These are phyloP conservation scores for Aspergillus conjunctus DNA, from an alignment of 495 filamentous ascomycete species.

Conservation along the genomic window DNA sequence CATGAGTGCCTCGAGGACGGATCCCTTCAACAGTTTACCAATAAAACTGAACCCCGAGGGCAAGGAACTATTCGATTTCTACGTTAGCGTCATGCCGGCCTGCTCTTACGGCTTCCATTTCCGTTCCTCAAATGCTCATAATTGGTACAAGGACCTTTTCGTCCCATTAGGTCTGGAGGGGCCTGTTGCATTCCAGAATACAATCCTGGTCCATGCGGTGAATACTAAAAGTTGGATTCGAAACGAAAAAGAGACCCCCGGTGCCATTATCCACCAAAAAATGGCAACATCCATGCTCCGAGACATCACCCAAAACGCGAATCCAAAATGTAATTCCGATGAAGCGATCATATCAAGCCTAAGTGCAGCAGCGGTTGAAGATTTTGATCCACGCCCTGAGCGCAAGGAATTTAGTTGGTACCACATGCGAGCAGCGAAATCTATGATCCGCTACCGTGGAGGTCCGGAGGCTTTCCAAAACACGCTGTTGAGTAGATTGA, in stretches of 20 bases:
- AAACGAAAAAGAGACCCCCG: conserved; percentile 32
- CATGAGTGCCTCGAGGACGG: conserved; percentile 40
- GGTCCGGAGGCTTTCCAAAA: conserved; percentile 41
- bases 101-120: conserved; percentile 42
- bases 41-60: conserved; percentile 34
- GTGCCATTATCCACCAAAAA: conserved; percentile 34
- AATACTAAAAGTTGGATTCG: conserved; percentile 44
- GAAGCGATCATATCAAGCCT: conserved; percentile 42
- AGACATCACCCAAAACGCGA: conserved; percentile 28
- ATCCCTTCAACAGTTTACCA: conserved; percentile 42
- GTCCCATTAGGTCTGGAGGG: conserved; percentile 45
- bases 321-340: conserved; percentile 39
- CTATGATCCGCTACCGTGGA: conserved; percentile 43
- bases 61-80: conserved; percentile 42
- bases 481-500: conserved; percentile 43
- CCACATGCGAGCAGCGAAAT: conserved; percentile 43
- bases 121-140: conserved; percentile 38
- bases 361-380: conserved; percentile 44
- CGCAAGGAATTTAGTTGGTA: conserved; percentile 42
- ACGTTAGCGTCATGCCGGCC: conserved; percentile 43
- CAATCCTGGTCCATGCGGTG: conserved; percentile 41
- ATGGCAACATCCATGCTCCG: conserved; percentile 38
- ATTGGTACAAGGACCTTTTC: conserved; percentile 44
- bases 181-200: conserved; percentile 41
- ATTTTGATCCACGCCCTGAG: conserved; percentile 43